Percentiles rank a stretch among this genome's conserved stretches.
phyloP scores from a whole-genome alignment of 495 filamentous ascomycete genomes.

The Penicillium canariense region DNA sequence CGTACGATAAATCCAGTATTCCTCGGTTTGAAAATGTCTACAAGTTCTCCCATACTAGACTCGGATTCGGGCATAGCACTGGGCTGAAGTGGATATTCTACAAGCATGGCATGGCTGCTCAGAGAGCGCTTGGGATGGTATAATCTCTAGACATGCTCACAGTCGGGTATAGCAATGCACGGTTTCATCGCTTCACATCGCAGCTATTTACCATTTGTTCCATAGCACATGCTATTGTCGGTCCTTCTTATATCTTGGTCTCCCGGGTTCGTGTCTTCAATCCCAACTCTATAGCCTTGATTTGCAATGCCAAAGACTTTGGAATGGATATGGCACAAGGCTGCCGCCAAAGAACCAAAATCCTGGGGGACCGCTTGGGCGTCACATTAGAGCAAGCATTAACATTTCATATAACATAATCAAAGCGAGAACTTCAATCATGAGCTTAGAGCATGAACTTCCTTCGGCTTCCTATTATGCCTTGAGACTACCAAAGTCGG shows the following conservation, averaged over 20 bases:
- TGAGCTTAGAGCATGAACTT: not conserved
- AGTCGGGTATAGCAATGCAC: too few relatives aligned
- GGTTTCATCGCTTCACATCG: too few relatives aligned
- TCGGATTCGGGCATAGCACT: conserved; percentile 8
- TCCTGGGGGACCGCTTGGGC: conserved; percentile 64
- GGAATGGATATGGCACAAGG: conserved; percentile 70
- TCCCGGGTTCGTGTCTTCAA: conserved; percentile 12
- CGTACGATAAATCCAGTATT: conserved; percentile 10
- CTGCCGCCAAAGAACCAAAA: conserved; percentile 84
- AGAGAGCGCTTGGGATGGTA: conserved; percentile 6
- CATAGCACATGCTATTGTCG: not conserved
- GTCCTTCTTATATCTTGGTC: conserved; percentile 7
- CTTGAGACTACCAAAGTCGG: not conserved
- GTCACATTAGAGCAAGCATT: conserved; percentile 57
- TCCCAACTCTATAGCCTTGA: conserved; percentile 64
- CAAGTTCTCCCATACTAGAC: conserved; percentile 9
- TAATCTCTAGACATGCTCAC: too few relatives aligned
- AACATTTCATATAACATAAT: not conserved
- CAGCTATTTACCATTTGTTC: too few relatives aligned
- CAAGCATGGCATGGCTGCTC: conserved; percentile 14
- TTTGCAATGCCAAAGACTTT: conserved; percentile 70
- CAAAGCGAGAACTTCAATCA: not conserved
- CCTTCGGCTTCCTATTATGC: not conserved
- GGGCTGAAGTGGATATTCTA: conserved; percentile 11
- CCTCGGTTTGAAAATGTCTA: conserved; percentile 6